Evolutionary conservation across 257 asterid species (phyloP), one percentile per base, ranked within the genome.

Genomic region (Euphrasia confusa): DNA sequence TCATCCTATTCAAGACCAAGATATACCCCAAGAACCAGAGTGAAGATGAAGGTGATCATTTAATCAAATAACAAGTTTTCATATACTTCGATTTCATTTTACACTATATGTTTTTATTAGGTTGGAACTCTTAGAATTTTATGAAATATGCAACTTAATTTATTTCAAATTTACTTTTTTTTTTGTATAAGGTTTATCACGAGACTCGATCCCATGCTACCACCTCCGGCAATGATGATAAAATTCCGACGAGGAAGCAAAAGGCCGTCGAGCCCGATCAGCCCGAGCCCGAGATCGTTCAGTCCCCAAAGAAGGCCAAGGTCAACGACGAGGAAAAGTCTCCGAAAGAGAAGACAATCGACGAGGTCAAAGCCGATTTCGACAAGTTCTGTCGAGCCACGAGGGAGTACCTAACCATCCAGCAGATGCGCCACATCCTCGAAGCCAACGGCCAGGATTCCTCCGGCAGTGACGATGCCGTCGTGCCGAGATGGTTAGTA

Each of bases 401-500:
- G 0, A 81, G 84, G 0, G 88, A 92, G 71, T 81, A 82, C 64
- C 85, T 93, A 1, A 73, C 99, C 0, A 71, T 82, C 24, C 55
- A 80, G 74, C 95, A 84, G 73, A 93, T 93, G 97, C 89, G 84
- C 0, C 70, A 85, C 54, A 81, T 93, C 60, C 83, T 93, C 0
- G 85, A 85, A 70, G 83, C 83, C 11, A 93, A 93, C 7, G 88
- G 78, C 48, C 88, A 81, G 68, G 80, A 75, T 56, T 2, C 85
- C 0, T 44, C 74, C 5, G 87, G 78, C 30, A 13, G 70, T 0
- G 96, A 86, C 48, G 99, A 83, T 26, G 94, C 91, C 8, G 91
- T 93, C 54, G 94, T 93, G 21, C 89, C 95, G 2, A 77, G 76
- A 87, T 92, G 98, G 98, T 90, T 58, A 63, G 74, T 69, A 13